Base-by-base conservation (phyloP, 208 protist genomes). In the Trichomonas tenax region DNA sequence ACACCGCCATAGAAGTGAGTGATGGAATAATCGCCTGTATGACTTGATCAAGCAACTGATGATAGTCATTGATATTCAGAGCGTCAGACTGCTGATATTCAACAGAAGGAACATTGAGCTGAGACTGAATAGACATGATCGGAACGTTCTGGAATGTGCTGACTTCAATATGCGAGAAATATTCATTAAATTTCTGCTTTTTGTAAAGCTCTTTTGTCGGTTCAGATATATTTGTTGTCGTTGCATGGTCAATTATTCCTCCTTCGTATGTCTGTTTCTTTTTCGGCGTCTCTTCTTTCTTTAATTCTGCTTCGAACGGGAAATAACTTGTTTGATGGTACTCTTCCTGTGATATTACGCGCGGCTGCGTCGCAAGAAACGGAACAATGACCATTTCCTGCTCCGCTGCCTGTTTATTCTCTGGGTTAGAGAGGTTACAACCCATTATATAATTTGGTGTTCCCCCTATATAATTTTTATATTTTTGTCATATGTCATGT, bases 111-210 rank as follows among this genome's bases (percentile, higher is more conserved):
- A 51, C 44, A 21, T 44, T 93, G 6, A 93, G 86, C 3, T 93
- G 86, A 14, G 86, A 93, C 15, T 93, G 86, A 51, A 51, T 44
- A 34, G 86, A 93, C 86, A 93, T 48, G 45, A 93, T 51, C 17
- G 86, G 86, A 51, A 93, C n/a, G 38, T 93, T 93, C 46, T 93
- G 86, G 36, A 93, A 93, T n/a, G 86, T 93, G 31, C 34, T 93
- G 0, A 93, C 86, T 31, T 93, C 86, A 93, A 93, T 93, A 38
- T 93, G 86, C 34, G 86, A 93, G 45, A 93, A 93, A 41, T 44
- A 93, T 51, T 93, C 86, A 23, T 48, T 93, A 26, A 93, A 93
- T 51, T 34, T 93, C 26, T 93, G 86, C 51, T 93, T 48, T 10
- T 44, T 34, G n/a, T 41, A 93, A 15, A 44, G 44, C 31, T 93